Evolutionary conservation across 2,329 filamentous ascomycete genomes (phyloP), one percentile per base, ranked within the genome.

Genomic region (Alternaria burnsii): DNA sequence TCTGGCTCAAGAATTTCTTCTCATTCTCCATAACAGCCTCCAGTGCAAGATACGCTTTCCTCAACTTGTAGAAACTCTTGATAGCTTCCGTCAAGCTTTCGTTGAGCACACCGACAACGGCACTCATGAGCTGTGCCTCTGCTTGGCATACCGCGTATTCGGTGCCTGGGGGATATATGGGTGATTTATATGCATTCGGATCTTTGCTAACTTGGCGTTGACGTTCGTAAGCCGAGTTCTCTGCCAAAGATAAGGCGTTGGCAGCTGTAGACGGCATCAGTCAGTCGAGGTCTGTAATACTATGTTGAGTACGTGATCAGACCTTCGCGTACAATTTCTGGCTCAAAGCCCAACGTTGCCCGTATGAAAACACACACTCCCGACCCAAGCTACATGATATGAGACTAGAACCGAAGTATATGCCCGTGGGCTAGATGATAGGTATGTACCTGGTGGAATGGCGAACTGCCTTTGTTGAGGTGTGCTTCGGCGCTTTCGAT

Each of bases 21-120:
- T 97, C 94, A 34, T 89, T 86, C 61, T 91, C 86, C 73, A 94
- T 85, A 56, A 99, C 91, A 10, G 85, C 85, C 71, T 97, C 91
- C 4, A 99, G 83, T 0, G 93, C 90, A 40, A 93, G 82, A 72
- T 91, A 98, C 0, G 94, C 94, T 76, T 96, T 97, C 63, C 94
- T 86, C 69, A 98, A 80, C 79, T 95, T 97, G 75, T 97, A 96
- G 73, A 98, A 98, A 6, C 93, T 93, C 79, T 90, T 93, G 77
- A 98, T 87, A 16, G 89, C 93, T 77, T 98, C 95, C 0, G 94
- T 94, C 70, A 98, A 80, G 75, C 92, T 97, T 81, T 98, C 95
- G 67, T 96, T 96, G 70, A 98, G 82, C 16, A 98, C 92, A 0
- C 89, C 92, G 0, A 97, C 89, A 1, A 99, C 90, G 0, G 94